Conservation (phyloP, 139 green algal species). For the Yamagishiella unicocca region DNA sequence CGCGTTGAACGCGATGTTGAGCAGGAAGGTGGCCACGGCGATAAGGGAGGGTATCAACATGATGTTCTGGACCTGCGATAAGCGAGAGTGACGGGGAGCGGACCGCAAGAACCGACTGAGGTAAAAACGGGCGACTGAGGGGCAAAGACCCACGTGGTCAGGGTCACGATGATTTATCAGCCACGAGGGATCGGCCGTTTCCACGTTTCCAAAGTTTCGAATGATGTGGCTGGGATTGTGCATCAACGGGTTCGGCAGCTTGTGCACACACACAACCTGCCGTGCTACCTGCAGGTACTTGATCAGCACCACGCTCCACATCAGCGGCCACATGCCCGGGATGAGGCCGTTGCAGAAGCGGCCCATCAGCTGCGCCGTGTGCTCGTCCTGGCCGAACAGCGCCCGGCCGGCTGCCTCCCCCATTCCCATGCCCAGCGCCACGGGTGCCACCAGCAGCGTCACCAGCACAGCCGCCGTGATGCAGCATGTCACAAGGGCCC, state of each 20-base stretch:
- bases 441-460: conserved; percentile 30
- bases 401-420: not conserved
- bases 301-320: conserved; percentile 36
- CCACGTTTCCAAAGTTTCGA: too few relatives aligned
- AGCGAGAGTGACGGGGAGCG: not conserved
- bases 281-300: conserved; percentile 41
- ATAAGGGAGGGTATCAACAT: conserved; percentile 44
- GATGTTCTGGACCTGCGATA: conserved; percentile 48
- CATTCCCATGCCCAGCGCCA: conserved; percentile 18
- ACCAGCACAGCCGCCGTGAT: conserved; percentile 42
- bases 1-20: conserved; percentile 54
- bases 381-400: conserved; percentile 40
- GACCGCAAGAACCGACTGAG: not conserved
- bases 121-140: too few relatives aligned
- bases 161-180: too few relatives aligned
- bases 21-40: conserved; percentile 37
- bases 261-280: not conserved
- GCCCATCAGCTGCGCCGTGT: conserved; percentile 28
- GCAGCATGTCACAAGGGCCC: conserved; percentile 47
- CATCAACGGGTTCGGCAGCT: too few relatives aligned
- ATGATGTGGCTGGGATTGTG: too few relatives aligned
- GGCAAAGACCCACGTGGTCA: too few relatives aligned
- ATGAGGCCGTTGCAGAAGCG: conserved; percentile 55
- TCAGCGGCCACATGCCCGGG: conserved; percentile 52
- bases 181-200: too few relatives aligned